These are phyloP conservation scores for Daucus carota DNA, from an alignment of 129 eudicot species.

Conservation along the genomic window DNA sequence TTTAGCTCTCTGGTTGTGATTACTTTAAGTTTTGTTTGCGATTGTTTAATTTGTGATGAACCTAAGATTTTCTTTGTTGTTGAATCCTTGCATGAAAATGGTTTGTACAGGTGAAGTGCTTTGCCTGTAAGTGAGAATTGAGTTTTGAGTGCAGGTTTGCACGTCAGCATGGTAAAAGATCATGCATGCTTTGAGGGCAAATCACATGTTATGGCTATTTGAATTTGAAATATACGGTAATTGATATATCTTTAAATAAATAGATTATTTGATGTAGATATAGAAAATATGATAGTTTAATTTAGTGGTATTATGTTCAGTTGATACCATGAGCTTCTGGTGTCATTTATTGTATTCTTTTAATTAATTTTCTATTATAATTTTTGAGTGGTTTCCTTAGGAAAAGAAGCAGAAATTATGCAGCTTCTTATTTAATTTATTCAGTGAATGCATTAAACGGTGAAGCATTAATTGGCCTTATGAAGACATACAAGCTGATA, in stretches of 20 bases:
- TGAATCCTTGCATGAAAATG: neutral
- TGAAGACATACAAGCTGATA: constrained; percentile 6
- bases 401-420: neutral
- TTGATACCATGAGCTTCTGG: neutral
- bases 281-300: neutral
- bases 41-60: neutral
- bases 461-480: constrained; percentile 7
- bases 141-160: neutral
- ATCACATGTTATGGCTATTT: neutral
- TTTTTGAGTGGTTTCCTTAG: neutral
- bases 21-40: neutral
- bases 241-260: no score
- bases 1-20: neutral
- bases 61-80: neutral
- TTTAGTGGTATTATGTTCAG: neutral
- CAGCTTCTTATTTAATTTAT: neutral
- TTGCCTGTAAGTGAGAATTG: neutral
- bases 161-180: no score
- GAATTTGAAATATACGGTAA: neutral
- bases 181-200: no score
- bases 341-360: neutral
- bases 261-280: neutral
- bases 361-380: neutral
- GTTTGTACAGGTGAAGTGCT: neutral
- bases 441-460: neutral